Evolutionary conservation across 139 green algal species (phyloP), one percentile per base, ranked within the genome.

Genomic region (Chlorella sp.): DNA sequence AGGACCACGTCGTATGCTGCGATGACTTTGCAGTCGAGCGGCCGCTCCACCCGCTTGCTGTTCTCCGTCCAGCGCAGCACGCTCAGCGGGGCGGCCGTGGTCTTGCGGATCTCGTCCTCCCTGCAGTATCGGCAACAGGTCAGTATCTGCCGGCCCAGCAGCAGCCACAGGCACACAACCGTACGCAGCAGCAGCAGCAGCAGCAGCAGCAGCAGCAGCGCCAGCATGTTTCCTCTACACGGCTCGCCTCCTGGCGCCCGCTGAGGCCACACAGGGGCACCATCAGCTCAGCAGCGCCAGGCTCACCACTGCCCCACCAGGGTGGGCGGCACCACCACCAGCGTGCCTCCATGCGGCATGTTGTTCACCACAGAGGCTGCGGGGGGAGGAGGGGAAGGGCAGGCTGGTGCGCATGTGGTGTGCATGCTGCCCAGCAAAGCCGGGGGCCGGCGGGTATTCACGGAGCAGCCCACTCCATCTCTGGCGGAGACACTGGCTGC

Each of bases 241-340:
- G n/a, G n/a, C n/a, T n/a, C n/a, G n/a, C n/a, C n/a, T n/a, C n/a
- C n/a, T n/a, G n/a, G n/a, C n/a, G n/a, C n/a, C n/a, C n/a, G 43
- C 64, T 48, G 44, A 65, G 73, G 17, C 36, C 24, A 28, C 64
- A 40, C 26, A 41, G 64, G 64, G 56, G 3, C 9, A 20, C 56
- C 56, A 17, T 14, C 54, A 28, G 67, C n/a, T n/a, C n/a, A 8
- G 11, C 46, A 11, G 11, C 8, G 46, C 46, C 19, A 3, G 24
- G 40, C 60, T 73, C 60, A 84, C 84, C 84, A 88, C 76, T 88
- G 84, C 11, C 36, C 46, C 14, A 88, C 38, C 19, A 88, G 56
- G n/a, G 79, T 32, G 20, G 68, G 26, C 28, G 85, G 85, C 44
- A 54, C 80, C n/a, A 89, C 72, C 14, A 89, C 32, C 2, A 89